phyloP scores from a whole-genome alignment of 352 stramenopile species.

The Phytophthora fragariae region DNA sequence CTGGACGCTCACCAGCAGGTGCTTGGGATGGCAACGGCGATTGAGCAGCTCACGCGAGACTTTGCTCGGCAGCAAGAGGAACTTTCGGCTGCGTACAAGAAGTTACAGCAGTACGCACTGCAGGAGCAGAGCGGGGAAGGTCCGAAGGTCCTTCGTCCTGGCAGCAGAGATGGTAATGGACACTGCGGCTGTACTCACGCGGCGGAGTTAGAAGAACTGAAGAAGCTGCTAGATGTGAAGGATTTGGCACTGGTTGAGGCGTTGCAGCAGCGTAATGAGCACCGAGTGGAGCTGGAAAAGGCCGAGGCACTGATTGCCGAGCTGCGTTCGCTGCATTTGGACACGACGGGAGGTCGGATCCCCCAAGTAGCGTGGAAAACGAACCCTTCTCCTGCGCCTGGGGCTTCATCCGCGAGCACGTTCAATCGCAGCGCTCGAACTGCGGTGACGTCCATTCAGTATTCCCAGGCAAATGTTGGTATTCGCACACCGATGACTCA shows the following conservation, averaged over 20 bases:
- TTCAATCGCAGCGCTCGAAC: constrained; percentile 18
- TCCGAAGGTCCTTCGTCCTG: background rate
- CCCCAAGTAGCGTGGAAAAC: constrained; percentile 38
- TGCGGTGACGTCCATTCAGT: constrained; percentile 27
- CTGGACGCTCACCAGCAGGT: constrained; percentile 67
- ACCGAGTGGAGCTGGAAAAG: constrained; percentile 57
- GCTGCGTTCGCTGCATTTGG: constrained; percentile 39
- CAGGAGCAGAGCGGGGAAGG: constrained; percentile 16
- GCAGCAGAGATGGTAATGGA: background rate
- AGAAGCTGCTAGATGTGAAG: constrained; percentile 59
- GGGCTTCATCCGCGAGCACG: background rate
- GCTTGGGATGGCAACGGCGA: constrained; percentile 67
- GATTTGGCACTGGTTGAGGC: constrained; percentile 63
- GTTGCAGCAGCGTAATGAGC: constrained; percentile 64
- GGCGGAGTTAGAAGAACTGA: constrained; percentile 42
- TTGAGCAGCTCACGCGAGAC: constrained; percentile 67
- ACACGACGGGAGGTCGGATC: constrained; percentile 27
- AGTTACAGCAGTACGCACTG: constrained; percentile 52
- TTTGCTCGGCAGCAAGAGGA: constrained; percentile 68
- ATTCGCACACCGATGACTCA: constrained; percentile 35
- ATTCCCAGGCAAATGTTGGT: constrained; percentile 28
- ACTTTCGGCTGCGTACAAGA: constrained; percentile 60
- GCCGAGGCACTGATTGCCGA: constrained; percentile 52
- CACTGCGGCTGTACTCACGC: constrained; percentile 42
- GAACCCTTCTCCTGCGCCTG: constrained; percentile 20